These are phyloP conservation scores for Datisca glomerata DNA, from an alignment of 306 rosid genomes.

Conservation along the genomic window DNA sequence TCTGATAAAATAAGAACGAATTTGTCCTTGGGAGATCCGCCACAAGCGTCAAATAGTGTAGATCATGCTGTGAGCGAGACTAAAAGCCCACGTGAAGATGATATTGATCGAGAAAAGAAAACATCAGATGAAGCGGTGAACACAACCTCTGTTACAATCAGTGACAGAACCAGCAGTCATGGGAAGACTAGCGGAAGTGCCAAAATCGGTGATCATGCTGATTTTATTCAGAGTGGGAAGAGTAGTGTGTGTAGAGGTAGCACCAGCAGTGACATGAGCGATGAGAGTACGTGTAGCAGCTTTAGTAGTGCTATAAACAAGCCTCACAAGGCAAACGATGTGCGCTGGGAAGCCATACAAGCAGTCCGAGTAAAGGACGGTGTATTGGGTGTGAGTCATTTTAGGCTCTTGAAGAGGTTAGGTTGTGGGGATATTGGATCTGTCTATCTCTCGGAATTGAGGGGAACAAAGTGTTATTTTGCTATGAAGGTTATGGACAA, in stretches of 20 bases:
- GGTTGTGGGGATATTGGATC: conserved; percentile 53
- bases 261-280: conserved; percentile 42
- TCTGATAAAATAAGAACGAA: conserved; percentile 17
- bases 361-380: conserved; percentile 35
- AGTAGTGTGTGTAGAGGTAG: conserved; percentile 49
- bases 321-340: conserved; percentile 47
- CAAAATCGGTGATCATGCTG: conserved; percentile 25
- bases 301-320: conserved; percentile 39
- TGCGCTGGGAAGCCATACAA: conserved; percentile 44
- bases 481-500: conserved; percentile 52
- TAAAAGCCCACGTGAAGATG: background rate
- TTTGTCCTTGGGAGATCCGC: conserved; percentile 21
- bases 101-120: conserved; percentile 20
- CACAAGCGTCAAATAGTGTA: conserved; percentile 11
- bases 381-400: conserved; percentile 32
- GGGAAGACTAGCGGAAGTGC: conserved; percentile 31
- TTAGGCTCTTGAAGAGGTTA: conserved; percentile 38
- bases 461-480: conserved; percentile 40
- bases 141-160: conserved; percentile 14
- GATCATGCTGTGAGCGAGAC: background rate
- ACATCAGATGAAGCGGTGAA: conserved; percentile 8
- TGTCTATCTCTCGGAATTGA: conserved; percentile 39
- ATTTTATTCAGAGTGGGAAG: conserved; percentile 40
- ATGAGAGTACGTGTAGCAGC: conserved; percentile 48
- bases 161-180: conserved; percentile 25